Evolutionary conservation across 192 early-diverging fungal genomes (phyloP).

Genomic region (Backusella luteola): DNA sequence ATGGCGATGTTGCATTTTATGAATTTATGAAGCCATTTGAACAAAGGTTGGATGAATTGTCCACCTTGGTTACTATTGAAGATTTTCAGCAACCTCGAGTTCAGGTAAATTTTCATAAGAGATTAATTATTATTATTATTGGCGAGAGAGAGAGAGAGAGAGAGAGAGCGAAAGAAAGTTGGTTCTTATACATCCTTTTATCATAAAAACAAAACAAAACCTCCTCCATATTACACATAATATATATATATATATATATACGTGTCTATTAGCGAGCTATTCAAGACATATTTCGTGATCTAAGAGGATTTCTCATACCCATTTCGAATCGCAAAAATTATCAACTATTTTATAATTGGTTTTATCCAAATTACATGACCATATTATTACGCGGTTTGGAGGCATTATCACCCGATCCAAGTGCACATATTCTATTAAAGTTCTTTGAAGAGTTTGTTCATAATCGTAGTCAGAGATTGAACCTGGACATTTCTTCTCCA

Average conservation of each 20-base stretch:
- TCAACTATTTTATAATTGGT: slow-evolving; percentile 81
- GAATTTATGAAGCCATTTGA: slow-evolving; percentile 76
- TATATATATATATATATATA: neutral
- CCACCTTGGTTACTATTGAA: slow-evolving; percentile 48
- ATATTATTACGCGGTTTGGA: slow-evolving; percentile 66
- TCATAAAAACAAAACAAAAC: too few relatives aligned
- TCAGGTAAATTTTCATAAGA: slow-evolving; percentile 29
- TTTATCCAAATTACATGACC: slow-evolving; percentile 66
- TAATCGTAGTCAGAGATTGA: slow-evolving; percentile 75
- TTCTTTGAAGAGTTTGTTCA: slow-evolving; percentile 79
- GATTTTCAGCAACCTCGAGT: slow-evolving; percentile 53
- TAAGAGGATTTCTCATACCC: slow-evolving; percentile 73
- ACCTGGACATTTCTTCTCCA: slow-evolving; percentile 79
- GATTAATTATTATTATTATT: neutral
- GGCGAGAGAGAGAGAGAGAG: neutral
- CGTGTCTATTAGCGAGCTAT: slow-evolving; percentile 44
- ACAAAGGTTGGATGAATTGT: slow-evolving; percentile 51
- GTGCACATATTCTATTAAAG: slow-evolving; percentile 71
- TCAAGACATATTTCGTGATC: slow-evolving; percentile 66
- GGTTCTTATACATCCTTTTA: neutral
- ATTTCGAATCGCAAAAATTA: slow-evolving; percentile 59
- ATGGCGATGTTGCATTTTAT: slow-evolving; percentile 53
- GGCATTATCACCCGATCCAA: slow-evolving; percentile 60
- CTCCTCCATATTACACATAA: neutral
- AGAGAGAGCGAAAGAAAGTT: neutral